Evolutionary conservation across 2,329 filamentous ascomycete species (phyloP).

Genomic region (Cercospora sesami): DNA sequence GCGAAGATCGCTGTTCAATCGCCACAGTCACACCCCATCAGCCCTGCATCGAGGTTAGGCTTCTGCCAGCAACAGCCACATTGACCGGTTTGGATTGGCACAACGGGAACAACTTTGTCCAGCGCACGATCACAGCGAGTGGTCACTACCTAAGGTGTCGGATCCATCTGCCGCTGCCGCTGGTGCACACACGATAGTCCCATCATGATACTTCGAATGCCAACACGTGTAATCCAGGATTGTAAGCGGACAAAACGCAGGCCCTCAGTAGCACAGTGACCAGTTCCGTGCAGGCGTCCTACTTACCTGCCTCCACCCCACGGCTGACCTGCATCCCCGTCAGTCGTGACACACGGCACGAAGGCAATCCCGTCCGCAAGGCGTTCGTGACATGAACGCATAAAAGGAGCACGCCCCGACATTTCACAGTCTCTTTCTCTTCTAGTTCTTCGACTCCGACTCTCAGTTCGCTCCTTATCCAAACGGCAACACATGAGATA

Average conservation of each 20-base stretch:
- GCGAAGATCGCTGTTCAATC: neutral
- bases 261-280: neutral
- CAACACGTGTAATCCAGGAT: neutral
- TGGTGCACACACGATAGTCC: neutral
- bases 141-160: neutral
- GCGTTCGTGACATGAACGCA: neutral
- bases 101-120: neutral
- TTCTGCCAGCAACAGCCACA: neutral
- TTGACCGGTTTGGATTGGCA: neutral
- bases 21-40: neutral
- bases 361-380: neutral
- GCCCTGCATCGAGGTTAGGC: neutral
- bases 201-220: neutral
- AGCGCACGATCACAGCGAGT: neutral
- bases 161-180: neutral
- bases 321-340: neutral
- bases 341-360: neutral
- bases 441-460: neutral
- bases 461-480: neutral
- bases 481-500: neutral
- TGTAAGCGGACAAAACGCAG: neutral
- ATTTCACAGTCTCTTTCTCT: neutral
- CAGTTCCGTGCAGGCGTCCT: neutral
- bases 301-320: neutral
- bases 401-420: neutral